These are phyloP conservation scores for Naumovozyma castellii DNA, from an alignment of 805 yeast species.

Conservation along the genomic window DNA sequence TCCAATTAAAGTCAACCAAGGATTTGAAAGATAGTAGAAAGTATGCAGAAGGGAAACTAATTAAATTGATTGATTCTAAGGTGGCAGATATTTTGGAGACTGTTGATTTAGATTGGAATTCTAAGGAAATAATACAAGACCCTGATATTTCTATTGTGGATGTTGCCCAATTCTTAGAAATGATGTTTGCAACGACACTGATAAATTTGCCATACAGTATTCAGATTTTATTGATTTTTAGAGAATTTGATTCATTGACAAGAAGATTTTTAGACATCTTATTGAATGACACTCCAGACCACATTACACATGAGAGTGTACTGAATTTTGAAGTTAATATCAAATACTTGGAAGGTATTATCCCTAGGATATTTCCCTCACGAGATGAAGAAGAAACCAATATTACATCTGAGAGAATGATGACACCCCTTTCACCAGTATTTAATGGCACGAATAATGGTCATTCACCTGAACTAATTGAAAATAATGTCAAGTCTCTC, in stretches of 20 bases:
- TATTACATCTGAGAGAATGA: constrained; percentile 17
- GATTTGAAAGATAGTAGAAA: constrained; percentile 52
- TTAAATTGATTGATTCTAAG: constrained; percentile 71
- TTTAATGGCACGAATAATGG: constrained; percentile 6
- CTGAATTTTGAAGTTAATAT: constrained; percentile 76
- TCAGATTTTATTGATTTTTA: constrained; percentile 67
- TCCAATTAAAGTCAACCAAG: constrained; percentile 43
- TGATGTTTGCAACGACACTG: constrained; percentile 77
- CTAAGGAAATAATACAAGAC: constrained; percentile 40
- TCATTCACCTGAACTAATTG: constrained; percentile 18
- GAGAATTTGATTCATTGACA: constrained; percentile 80
- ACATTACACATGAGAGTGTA: constrained; percentile 49
- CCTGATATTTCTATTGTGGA: constrained; percentile 74
- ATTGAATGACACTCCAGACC: constrained; percentile 39
- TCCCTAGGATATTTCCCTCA: constrained; percentile 30
- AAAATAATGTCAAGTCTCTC: constrained; percentile 39
- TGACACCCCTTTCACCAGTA: constrained; percentile 18
- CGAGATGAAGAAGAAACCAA: constrained; percentile 11
- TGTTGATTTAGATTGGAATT: constrained; percentile 79
- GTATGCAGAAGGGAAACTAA: constrained; percentile 70
- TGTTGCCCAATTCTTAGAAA: constrained; percentile 74
- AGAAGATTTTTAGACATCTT: constrained; percentile 56
- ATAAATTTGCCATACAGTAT: constrained; percentile 72
- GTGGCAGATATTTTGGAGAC: constrained; percentile 73
- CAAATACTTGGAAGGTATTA: constrained; percentile 54